Percentiles rank a stretch among this genome's conserved stretches.
phyloP scores from a whole-genome alignment of 1,284 basidiomycete genomes.

The Mycena citricolor region DNA sequence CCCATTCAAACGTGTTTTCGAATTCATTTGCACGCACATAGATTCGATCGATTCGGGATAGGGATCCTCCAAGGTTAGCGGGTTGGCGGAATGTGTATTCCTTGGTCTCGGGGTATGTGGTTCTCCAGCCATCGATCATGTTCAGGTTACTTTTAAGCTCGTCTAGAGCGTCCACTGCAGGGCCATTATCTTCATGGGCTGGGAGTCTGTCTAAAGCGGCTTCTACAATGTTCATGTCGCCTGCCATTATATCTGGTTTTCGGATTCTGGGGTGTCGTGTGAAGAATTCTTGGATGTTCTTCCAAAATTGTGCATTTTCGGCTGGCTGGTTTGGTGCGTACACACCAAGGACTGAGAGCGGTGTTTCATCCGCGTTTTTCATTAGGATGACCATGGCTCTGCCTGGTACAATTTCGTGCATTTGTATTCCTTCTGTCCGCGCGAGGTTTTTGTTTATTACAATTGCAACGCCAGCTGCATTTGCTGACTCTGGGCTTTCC shows the following conservation, averaged over 20 bases:
- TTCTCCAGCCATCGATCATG: slow-evolving; percentile 9
- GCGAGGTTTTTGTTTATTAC: slow-evolving; percentile 34
- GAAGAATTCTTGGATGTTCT: slow-evolving; percentile 2
- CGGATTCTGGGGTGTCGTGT: not conserved
- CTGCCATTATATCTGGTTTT: not conserved
- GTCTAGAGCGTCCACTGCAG: not conserved
- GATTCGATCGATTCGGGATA: slow-evolving; percentile 7
- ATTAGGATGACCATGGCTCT: slow-evolving; percentile 28
- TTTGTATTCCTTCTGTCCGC: slow-evolving; percentile 8
- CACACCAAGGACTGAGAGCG: slow-evolving; percentile 24
- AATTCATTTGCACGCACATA: not conserved
- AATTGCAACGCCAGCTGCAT: slow-evolving; percentile 21
- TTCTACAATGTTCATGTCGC: slow-evolving; percentile 1
- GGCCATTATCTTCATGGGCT: not conserved
- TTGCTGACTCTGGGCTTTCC: slow-evolving; percentile 1
- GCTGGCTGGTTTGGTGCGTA: slow-evolving; percentile 8
- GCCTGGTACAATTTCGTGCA: slow-evolving; percentile 30
- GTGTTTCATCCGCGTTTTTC: not conserved
- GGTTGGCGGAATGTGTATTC: slow-evolving; percentile 3
- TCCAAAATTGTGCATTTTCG: slow-evolving; percentile 9
- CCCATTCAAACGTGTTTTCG: slow-evolving; percentile 12
- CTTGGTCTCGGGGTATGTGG: not conserved
- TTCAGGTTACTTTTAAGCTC: not conserved
- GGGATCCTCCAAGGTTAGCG: not conserved
- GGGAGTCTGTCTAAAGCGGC: slow-evolving; percentile 11